Conservation (phyloP, 371 early-diverging fungal species). For the Mortierella sp. region DNA sequence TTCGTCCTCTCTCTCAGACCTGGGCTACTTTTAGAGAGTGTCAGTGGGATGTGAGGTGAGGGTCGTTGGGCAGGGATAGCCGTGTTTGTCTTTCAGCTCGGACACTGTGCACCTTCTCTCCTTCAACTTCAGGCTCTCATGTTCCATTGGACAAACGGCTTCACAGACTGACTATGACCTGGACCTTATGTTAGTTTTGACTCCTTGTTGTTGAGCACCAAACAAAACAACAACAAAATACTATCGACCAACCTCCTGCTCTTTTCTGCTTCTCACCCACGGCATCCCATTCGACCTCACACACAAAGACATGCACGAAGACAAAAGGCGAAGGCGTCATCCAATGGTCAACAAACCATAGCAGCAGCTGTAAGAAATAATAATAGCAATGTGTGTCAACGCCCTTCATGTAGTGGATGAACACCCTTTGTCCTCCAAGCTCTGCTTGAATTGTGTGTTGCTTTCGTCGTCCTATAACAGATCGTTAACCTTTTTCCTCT, state of each 20-base stretch:
- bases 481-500: neutral
- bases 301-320: neutral
- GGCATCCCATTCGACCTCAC: neutral
- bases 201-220: neutral
- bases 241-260: neutral
- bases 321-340: neutral
- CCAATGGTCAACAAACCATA: neutral
- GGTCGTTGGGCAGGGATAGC: neutral
- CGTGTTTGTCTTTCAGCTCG: neutral
- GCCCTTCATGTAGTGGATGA: neutral
- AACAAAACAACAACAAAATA: slow-evolving; percentile 4
- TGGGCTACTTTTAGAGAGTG: neutral
- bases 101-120: neutral
- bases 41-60: neutral
- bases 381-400: neutral
- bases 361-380: neutral
- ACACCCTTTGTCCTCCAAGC: neutral
- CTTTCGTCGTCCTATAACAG: neutral
- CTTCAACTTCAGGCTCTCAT: neutral
- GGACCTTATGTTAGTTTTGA: neutral
- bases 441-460: neutral
- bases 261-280: neutral
- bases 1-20: neutral
- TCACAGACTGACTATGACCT: neutral
- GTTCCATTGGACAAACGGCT: neutral